Percentiles rank a stretch among this genome's conserved stretches.
These are phyloP conservation scores for Harringtonia aguacate DNA, from an alignment of 2,329 filamentous ascomycete species.

Conservation along the genomic window DNA sequence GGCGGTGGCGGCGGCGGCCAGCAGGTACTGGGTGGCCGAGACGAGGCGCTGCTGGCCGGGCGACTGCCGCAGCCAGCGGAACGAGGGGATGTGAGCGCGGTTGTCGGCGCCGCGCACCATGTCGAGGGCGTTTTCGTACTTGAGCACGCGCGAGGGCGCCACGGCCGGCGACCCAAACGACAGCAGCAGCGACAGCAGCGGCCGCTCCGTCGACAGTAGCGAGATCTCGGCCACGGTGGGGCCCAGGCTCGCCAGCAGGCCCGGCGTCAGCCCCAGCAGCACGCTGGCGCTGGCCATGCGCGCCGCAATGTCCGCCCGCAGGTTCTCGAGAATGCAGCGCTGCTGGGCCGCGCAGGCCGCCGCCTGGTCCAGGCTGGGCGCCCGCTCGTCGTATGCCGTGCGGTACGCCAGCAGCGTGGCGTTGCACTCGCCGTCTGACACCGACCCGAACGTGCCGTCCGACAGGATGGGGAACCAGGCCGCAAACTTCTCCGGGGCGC, in stretches of 20 bases:
- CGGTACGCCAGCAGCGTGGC: background rate
- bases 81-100: background rate
- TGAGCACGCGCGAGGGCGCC: background rate
- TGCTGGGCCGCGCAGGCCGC: background rate
- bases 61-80: no score
- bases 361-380: background rate
- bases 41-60: no score
- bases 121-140: slow-evolving; percentile 4
- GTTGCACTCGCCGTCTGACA: background rate
- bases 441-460: background rate
- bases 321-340: background rate
- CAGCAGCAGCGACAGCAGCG: background rate
- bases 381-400: background rate
- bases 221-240: background rate
- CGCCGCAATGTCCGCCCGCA: background rate
- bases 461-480: background rate
- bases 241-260: background rate
- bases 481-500: background rate
- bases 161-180: background rate
- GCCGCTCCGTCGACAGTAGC: background rate
- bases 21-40: no score
- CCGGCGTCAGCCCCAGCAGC: slow-evolving; percentile 1
- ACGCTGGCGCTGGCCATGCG: background rate
- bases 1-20: no score
- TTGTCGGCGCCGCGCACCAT: background rate